Evolutionary conservation across 805 yeast genomes (phyloP), one percentile per base, ranked within the genome.

Genomic region (Starmerella cellae): DNA sequence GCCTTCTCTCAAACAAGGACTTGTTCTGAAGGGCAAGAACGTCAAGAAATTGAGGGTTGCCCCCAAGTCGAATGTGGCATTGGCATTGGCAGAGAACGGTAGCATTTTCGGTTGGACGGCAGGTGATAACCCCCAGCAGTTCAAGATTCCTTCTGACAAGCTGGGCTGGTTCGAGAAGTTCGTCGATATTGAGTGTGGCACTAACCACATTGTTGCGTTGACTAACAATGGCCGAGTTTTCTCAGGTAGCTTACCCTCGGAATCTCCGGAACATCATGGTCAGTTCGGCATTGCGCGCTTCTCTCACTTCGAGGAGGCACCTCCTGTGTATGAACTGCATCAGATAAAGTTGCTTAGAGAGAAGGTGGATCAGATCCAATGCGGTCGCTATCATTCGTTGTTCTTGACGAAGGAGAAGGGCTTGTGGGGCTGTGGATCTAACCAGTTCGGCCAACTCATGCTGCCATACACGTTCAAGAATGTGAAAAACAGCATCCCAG

Each of bases 401-500:
- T 88, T 77, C 5, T 58, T 72, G n/a, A 88, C 82, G 52, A 53
- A 65, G 1, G 55, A 65, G n/a, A 91, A 88, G 8, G 66, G 68
- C 40, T 63, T 84, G n/a, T 81, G 79, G 74, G 71, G 84, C 1
- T 87, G 91, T 74, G 98, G 98, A 20, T 73, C 73, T 44, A 88
- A 88, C 58, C 67, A 73, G 3, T 74, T 64, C 58, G 97, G 97
- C n/a, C 88, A 91, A 55, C 66, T 88, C 42, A 95, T 88, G 10
- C 67, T 74, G 37, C 75, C 75, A 6, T 77, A 80, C 37, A 66
- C 71, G 19, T 75, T 75, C 56, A 74, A 74, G 45, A 74, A 79
- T 16, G 88, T 80, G 52, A 64, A 71, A 35, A 68, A 79, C 36
- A 73, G 94, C 4, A 73, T 75, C 31, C 98, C 98, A 2, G 71